Conservation (phyloP, 345 rosid genomes). For the Lenwebbia sp. region DNA sequence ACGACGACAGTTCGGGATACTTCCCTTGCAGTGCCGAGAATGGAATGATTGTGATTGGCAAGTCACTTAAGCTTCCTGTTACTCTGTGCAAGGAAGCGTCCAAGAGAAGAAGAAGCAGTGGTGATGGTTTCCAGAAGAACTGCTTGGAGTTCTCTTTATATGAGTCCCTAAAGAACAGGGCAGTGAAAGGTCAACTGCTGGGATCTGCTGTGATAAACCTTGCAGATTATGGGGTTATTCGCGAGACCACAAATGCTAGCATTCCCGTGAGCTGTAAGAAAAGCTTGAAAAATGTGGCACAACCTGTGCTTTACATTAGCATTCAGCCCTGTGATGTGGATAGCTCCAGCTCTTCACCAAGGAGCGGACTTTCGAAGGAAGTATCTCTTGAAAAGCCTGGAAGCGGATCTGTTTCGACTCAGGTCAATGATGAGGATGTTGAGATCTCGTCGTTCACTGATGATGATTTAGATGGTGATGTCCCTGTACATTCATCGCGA, state of each 20-base stretch:
- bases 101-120: slow-evolving; percentile 17
- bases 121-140: slow-evolving; percentile 56
- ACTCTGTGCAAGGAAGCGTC: slow-evolving; percentile 43
- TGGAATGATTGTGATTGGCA: slow-evolving; percentile 54
- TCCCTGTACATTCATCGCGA: slow-evolving; percentile 44
- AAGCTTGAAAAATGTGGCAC: slow-evolving; percentile 34
- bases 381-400: slow-evolving; percentile 38
- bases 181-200: slow-evolving; percentile 58
- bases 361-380: slow-evolving; percentile 21
- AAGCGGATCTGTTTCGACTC: slow-evolving; percentile 50
- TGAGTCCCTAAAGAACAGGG: slow-evolving; percentile 51
- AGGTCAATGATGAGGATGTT: slow-evolving; percentile 40
- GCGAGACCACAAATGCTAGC: slow-evolving; percentile 30
- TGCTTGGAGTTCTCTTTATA: slow-evolving; percentile 55
- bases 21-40: slow-evolving; percentile 34
- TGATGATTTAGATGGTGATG: slow-evolving; percentile 47
- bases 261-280: slow-evolving; percentile 53
- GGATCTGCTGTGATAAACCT: slow-evolving; percentile 77
- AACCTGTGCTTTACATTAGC: slow-evolving; percentile 44
- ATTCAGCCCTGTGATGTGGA: slow-evolving; percentile 54
- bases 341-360: slow-evolving; percentile 14
- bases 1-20: slow-evolving; percentile 55
- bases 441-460: slow-evolving; percentile 72
- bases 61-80: slow-evolving; percentile 48
- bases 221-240: slow-evolving; percentile 59